Conservation (phyloP, 2,329 filamentous ascomycete genomes). For the Cordyceps fumosorosea region DNA sequence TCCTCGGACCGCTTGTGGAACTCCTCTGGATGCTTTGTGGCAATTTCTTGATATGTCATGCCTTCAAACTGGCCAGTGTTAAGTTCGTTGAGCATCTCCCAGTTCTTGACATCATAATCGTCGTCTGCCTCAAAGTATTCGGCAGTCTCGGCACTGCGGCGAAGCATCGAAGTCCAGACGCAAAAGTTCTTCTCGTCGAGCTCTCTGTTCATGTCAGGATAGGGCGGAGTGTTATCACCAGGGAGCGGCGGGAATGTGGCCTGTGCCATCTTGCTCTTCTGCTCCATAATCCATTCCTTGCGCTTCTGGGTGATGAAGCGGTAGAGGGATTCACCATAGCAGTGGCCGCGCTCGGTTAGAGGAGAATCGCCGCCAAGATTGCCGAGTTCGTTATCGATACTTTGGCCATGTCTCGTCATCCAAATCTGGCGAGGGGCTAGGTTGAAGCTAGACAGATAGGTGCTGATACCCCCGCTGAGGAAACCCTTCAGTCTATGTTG, state of each 20-base stretch:
- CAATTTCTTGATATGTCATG: conserved; percentile 89
- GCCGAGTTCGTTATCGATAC: conserved; percentile 75
- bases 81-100: conserved; percentile 96
- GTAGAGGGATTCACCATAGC: conserved; percentile 73
- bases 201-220: conserved; percentile 71
- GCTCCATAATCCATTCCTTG: conserved; percentile 73
- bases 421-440: conserved; percentile 92
- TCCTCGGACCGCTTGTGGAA: conserved; percentile 72
- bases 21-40: conserved; percentile 69
- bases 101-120: conserved; percentile 92
- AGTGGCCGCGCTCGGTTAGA: conserved; percentile 71
- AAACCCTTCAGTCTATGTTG: conserved; percentile 89
- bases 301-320: conserved; percentile 78
- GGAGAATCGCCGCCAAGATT: conserved; percentile 89
- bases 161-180: conserved; percentile 97
- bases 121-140: conserved; percentile 87
- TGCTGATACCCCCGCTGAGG: conserved; percentile 83
- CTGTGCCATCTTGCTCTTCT: conserved; percentile 68
- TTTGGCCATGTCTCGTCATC: conserved; percentile 95
- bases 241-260: conserved; percentile 83
- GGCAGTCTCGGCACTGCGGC: conserved; percentile 79
- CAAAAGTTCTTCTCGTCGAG: conserved; percentile 84
- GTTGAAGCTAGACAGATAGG: conserved; percentile 95
- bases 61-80: conserved; percentile 92
- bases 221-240: conserved; percentile 89